These are phyloP conservation scores for Russula olivacea DNA, from an alignment of 768 basidiomycete genomes.

Conservation along the genomic window DNA sequence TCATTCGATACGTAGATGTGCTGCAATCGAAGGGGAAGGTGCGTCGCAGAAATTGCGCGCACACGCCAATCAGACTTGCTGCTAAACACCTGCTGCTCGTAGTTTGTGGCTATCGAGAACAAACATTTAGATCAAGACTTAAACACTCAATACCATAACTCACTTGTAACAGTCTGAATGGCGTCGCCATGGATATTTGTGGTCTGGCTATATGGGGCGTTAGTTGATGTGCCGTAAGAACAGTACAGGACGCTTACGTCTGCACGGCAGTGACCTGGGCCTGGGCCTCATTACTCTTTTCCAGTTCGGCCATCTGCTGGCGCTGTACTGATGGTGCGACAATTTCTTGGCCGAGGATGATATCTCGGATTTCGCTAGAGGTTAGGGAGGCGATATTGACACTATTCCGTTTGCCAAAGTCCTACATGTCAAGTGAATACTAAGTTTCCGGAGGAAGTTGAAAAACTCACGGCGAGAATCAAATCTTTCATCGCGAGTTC, in stretches of 20 bases:
- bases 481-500: slow-evolving; percentile 98
- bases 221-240: slow-evolving; percentile 18
- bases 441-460: not conserved
- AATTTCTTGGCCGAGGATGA: slow-evolving; percentile 98
- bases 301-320: slow-evolving; percentile 98
- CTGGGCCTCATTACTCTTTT: slow-evolving; percentile 93
- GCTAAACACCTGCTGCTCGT: slow-evolving; percentile 98
- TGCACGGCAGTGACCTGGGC: slow-evolving; percentile 94
- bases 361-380: slow-evolving; percentile 93
- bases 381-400: slow-evolving; percentile 98
- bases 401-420: slow-evolving; percentile 98
- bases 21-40: slow-evolving; percentile 91
- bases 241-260: slow-evolving; percentile 45
- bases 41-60: slow-evolving; percentile 94
- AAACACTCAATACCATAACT: slow-evolving; percentile 28
- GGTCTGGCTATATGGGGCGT: slow-evolving; percentile 54
- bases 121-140: not conserved
- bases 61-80: slow-evolving; percentile 99
- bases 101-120: slow-evolving; percentile 67
- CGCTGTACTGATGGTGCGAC: slow-evolving; percentile 92
- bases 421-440: slow-evolving; percentile 40
- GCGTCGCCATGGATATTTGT: slow-evolving; percentile 97
- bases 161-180: slow-evolving; percentile 91
- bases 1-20: slow-evolving; percentile 99
- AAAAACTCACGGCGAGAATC: slow-evolving; percentile 67